Evolutionary conservation across 2,329 filamentous ascomycete genomes (phyloP), one percentile per base, ranked within the genome.

Genomic region (Fusarium napiforme): DNA sequence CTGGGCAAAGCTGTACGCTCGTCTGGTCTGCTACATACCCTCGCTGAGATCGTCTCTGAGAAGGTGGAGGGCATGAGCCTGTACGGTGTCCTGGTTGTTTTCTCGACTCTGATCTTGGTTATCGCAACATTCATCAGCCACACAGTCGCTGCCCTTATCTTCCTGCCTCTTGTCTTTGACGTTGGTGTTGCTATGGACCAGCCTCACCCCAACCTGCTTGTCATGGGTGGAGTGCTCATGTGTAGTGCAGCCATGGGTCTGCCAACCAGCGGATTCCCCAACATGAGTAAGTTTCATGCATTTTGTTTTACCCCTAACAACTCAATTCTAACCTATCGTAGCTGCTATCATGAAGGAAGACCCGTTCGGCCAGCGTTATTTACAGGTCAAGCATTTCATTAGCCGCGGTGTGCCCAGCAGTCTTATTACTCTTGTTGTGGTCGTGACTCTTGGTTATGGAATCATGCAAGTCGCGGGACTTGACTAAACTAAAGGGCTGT

Each of bases 331-430:
- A 80, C 69, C 49, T 53, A 14, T 12, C 47, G 21, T 57, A 97
- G 94, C 96, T 79, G 96, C 96, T 8, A 98, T 99, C 78, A 98
- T 99, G 96, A 98, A 98, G 87, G 96, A 99, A 84, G 96, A 99
- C 78, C 89, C 93, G 1, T 97, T 95, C 0, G 96, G 96, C 14
- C 94, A 97, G 80, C 88, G 96, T 63, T 99, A 99, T 80, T 88
- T 99, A 60, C 88, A 93, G 68, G 97, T 99, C 59, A 93, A 93
- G 80, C 96, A 99, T 81, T 99, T 99, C 83, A 92, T 99, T 78
- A 97, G 93, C 58, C 87, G 95, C n/a, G 96, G 96, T 79, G 90
- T 99, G 42, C 96, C 96, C 2, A 92, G 93, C 79, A 97, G 93
- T 82, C 81, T 98, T 40, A 86, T 98, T 61, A 92, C 95, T 2